Evolutionary conservation across 2,329 filamentous ascomycete genomes (phyloP), one percentile per base, ranked within the genome.

Genomic region (Fusarium subglutinans): DNA sequence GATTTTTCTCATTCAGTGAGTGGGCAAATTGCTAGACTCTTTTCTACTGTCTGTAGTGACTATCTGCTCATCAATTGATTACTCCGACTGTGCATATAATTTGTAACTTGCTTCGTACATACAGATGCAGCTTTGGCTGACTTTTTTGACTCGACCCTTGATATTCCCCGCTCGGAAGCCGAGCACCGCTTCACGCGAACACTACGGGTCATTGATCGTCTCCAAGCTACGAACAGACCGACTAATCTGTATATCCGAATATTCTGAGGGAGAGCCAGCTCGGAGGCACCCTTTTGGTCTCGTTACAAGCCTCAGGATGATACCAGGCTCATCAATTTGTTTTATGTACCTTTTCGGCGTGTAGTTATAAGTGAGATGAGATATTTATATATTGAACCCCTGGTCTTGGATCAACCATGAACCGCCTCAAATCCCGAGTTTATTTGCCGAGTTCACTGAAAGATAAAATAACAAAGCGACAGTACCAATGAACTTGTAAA

Each of bases 161-260:
- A 69, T 53, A 55, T 73, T 58, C 72, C 74, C 71, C 71, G 63
- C 74, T 76, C 76, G 76, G 76, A 76, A 76, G 68, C 76, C 76
- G 76, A 78, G 57, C 54, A 76, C 71, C 71, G 67, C 67, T 57
- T 74, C 54, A 63, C 54, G 53, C 59, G 50, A 56, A 74, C 41
- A 69, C 63, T 56, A 72, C 53, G 67, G 41, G 51, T 67, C 72
- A 72, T 69, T 61, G 71, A 74, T 67, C 58, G 41, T 35, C 56
- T 63, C 22, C 33, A 43, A 74, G 53, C 53, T 73, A 45, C 35
- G 6, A 55, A 41, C 41, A 57, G 43, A 47, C 70, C 64, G 51
- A 65, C 54, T 50, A 28, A 43, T 50, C 61, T 59, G 28, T 69
- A 68, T 47, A 51, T 30, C 33, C 56, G 57, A 69, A 40, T 54